phyloP scores from a whole-genome alignment of 106 monocot genomes.

The Alisma plantagoaquatica region DNA sequence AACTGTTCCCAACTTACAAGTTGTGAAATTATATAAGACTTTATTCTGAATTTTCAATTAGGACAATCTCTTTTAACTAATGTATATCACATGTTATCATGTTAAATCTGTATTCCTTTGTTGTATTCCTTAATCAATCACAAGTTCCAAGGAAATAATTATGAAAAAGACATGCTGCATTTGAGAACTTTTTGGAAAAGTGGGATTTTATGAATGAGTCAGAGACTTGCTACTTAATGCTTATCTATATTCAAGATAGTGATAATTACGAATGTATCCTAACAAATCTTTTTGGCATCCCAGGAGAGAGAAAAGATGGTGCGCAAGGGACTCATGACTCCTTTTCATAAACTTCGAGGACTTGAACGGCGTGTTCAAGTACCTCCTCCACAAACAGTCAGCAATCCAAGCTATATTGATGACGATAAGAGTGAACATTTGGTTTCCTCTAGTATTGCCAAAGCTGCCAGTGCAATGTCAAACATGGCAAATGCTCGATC shows the following conservation, averaged over 20 bases:
- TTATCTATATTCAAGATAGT: not conserved
- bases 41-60: no score
- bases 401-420: slow-evolving; percentile 10
- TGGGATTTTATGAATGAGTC: no score
- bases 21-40: no score
- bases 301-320: slow-evolving; percentile 85
- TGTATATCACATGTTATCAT: no score
- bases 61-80: no score
- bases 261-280: not conserved
- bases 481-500: slow-evolving; percentile 64
- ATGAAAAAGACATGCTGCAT: no score
- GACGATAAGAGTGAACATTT: slow-evolving; percentile 27
- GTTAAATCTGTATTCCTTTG: no score
- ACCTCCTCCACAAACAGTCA: slow-evolving; percentile 43
- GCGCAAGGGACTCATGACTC: slow-evolving; percentile 81
- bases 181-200: no score
- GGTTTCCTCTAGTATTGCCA: slow-evolving; percentile 70
- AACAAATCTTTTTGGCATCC: slow-evolving; percentile 8
- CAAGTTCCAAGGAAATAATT: no score
- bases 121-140: no score
- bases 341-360: slow-evolving; percentile 91
- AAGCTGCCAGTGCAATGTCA: slow-evolving; percentile 47
- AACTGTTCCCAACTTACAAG: no score
- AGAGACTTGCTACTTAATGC: not conserved
- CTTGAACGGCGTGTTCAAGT: slow-evolving; percentile 79